Evolutionary conservation across 2,329 filamentous ascomycete species (phyloP).

Genomic region (Colletotrichum cuscutae): DNA sequence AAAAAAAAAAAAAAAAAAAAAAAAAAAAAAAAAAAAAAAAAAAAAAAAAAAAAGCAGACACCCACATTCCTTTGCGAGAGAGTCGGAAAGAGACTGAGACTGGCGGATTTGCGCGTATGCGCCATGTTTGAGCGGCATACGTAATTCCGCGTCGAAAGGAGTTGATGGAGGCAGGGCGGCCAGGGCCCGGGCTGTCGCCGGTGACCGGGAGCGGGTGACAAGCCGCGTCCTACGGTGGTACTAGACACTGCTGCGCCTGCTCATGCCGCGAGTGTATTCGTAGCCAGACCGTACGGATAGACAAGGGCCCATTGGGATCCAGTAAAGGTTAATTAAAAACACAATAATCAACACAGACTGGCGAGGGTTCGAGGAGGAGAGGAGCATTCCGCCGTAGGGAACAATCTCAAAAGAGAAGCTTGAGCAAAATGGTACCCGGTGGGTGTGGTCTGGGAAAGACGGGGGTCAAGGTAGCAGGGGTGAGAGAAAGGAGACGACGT

Average conservation of each 20-base stretch:
- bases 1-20: neutral
- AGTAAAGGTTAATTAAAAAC: constrained; percentile 1
- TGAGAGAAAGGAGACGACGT: neutral
- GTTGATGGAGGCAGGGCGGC: neutral
- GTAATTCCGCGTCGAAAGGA: constrained; percentile 28
- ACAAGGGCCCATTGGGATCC: neutral
- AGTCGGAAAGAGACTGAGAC: neutral
- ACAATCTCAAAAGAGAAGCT: neutral
- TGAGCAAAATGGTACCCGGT: neutral
- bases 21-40: rapidly evolving
- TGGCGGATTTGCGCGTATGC: constrained; percentile 7
- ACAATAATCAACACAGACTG: neutral
- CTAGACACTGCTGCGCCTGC: neutral
- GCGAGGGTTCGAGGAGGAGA: neutral
- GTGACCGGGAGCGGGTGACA: constrained; percentile 15
- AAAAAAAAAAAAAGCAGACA: neutral
- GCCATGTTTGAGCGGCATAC: constrained; percentile 22
- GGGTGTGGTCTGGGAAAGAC: neutral
- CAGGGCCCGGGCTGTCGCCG: neutral
- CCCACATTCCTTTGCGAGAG: constrained; percentile 7
- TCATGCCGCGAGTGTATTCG: too few relatives aligned
- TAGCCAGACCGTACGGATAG: neutral
- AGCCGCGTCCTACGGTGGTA: constrained; percentile 2
- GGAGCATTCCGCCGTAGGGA: neutral
- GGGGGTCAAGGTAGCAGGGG: neutral